Base-by-base conservation (phyloP, 148 eudicot genomes). In the Agrostemma githago region DNA sequence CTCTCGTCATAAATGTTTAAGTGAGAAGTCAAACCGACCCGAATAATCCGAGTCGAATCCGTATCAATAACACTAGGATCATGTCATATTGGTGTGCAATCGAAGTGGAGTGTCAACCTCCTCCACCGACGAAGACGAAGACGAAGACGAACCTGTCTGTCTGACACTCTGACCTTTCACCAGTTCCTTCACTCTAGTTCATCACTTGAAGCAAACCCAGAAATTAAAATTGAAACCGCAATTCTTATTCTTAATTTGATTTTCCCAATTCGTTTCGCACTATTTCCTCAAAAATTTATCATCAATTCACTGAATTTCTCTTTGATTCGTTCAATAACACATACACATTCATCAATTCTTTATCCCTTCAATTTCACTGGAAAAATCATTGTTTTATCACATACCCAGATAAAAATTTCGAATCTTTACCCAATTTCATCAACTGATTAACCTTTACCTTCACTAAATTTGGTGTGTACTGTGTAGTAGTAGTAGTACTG, bases 391-490 rank as follows among this genome's bases (percentile, higher is more conserved):
- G 20, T 60, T 60, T 60, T 21, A 14, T 1, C 8, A 4, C 34
- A 6, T 11, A 74, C 78, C 82, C 78, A 74, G 71, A 74, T 51
- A 63, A n/a, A 12, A 53, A 39, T 38, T 70, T 75, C 46, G 20
- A 65, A 11, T 62, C 8, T 70, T 69, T 14, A 14, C 2, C 2
- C 41, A 21, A 44, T 17, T 64, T 71, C 4, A 3, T 5, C 62
- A 75, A 3, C 68, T 64, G 71, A 71, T 74, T 10, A 69, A 54
- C 39, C 65, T 17, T 70, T 20, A 17, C 8, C 56, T 70, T 44
- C 19, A 2, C 59, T 10, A 11, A 70, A 57, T 54, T 64, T 53
- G 17, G 4, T 75, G 62, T 71, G 17, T 44, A 70, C 34, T 0
- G 34, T 1, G 34, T 26, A 26, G 34, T 9, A 11, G 5, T 19